Percentiles rank a stretch among this genome's conserved stretches.
Conservation (phyloP, 2,329 filamentous ascomycete genomes). For the Microdochium trichocladiopsis region DNA sequence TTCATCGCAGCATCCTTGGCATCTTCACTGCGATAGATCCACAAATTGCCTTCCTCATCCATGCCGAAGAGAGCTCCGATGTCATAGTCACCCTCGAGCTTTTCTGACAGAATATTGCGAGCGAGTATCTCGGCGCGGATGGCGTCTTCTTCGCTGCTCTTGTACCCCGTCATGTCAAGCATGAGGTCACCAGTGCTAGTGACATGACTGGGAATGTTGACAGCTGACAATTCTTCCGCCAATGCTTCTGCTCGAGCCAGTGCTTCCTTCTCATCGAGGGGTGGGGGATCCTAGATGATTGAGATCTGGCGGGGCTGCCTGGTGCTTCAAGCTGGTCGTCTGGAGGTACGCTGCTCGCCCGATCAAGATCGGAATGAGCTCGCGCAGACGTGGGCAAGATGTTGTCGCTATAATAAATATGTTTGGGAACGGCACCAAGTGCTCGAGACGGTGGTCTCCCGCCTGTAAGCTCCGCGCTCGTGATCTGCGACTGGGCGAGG, state of each 20-base stretch:
- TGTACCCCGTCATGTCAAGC: constrained; percentile 97
- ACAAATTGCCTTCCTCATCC: constrained; percentile 93
- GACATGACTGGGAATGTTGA: constrained; percentile 89
- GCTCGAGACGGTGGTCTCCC: constrained; percentile 42
- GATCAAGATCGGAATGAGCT: constrained; percentile 9
- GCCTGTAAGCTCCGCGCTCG: constrained; percentile 42
- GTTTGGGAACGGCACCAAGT: constrained; percentile 33
- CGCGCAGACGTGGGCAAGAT: constrained; percentile 41
- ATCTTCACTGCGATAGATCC: constrained; percentile 98
- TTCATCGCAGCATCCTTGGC: constrained; percentile 84
- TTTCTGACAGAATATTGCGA: constrained; percentile 84
- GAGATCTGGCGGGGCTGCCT: constrained; percentile 32
- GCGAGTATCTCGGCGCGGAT: constrained; percentile 89
- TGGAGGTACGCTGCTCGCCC: background rate
- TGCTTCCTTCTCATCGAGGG: constrained; percentile 65
- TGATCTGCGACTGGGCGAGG: constrained; percentile 43
- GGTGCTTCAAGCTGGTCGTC: constrained; percentile 15
- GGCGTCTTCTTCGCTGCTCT: constrained; percentile 87
- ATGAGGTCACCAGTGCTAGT: constrained; percentile 91
- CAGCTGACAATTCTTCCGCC: constrained; percentile 79
- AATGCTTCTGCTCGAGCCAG: constrained; percentile 76
- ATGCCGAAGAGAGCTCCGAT: constrained; percentile 93
- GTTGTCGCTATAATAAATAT: constrained; percentile 46
- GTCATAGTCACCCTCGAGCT: constrained; percentile 91
- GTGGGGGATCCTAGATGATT: constrained; percentile 73